Conservation (phyloP, 2,329 filamentous ascomycete genomes). For the Diaporthe caulivora region DNA sequence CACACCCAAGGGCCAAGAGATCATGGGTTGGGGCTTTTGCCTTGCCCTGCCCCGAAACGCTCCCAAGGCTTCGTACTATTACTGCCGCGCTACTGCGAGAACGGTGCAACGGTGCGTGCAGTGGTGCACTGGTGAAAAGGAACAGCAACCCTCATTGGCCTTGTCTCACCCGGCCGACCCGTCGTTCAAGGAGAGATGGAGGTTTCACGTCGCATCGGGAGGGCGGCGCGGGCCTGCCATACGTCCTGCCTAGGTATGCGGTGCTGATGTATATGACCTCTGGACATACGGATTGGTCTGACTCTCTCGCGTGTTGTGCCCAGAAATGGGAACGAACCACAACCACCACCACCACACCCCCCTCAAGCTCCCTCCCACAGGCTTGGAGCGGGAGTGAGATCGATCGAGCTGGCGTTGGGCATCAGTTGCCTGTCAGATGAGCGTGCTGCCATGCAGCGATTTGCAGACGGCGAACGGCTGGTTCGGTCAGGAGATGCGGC, state of each 20-base stretch:
- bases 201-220: slow-evolving; percentile 36
- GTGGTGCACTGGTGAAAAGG: not conserved
- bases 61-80: not conserved
- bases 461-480: slow-evolving; percentile 12
- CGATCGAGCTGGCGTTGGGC: slow-evolving; percentile 21
- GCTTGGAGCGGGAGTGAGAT: not conserved
- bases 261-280: slow-evolving; percentile 31
- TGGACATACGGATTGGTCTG: not conserved
- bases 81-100: slow-evolving; percentile 7
- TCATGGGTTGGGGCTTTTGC: slow-evolving; percentile 10
- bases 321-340: not conserved
- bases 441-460: slow-evolving; percentile 2
- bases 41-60: not conserved
- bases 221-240: slow-evolving; percentile 36
- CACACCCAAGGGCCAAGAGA: slow-evolving; percentile 9
- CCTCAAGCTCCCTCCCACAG: no score
- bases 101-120: not conserved
- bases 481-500: not conserved
- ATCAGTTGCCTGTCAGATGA: slow-evolving; percentile 32
- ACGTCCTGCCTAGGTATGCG: slow-evolving; percentile 27
- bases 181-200: slow-evolving; percentile 13
- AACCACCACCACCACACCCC: not conserved
- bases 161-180: slow-evolving; percentile 21
- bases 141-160: not conserved
- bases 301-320: not conserved